Percentiles rank a stretch among this genome's conserved stretches.
phyloP scores from a whole-genome alignment of 257 asterid species.

The Penstemon davidsonii region DNA sequence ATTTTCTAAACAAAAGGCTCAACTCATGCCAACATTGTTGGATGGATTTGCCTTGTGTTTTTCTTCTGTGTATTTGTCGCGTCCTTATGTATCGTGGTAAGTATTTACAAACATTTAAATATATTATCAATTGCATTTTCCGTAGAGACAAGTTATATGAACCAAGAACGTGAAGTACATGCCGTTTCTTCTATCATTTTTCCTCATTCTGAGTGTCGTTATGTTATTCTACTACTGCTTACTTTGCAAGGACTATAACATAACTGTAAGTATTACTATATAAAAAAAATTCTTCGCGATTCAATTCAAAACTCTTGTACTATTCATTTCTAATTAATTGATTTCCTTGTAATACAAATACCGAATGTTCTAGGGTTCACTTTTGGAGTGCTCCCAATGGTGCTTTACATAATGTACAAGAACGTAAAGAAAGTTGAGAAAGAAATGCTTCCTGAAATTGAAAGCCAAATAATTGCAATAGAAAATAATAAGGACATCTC shows the following conservation, averaged over 20 bases:
- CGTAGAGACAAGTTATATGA: conserved; percentile 54
- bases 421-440: conserved; percentile 28
- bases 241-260: conserved; percentile 47
- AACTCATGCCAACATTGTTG: conserved; percentile 43
- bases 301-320: background rate
- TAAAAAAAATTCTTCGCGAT: background rate
- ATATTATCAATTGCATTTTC: no score
- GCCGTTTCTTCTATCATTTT: conserved; percentile 50
- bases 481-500: conserved; percentile 19
- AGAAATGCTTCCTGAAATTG: conserved; percentile 26
- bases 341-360: conserved; percentile 18
- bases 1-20: conserved; percentile 33
- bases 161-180: conserved; percentile 52
- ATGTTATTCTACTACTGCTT: conserved; percentile 57
- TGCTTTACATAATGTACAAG: conserved; percentile 44
- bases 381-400: conserved; percentile 60
- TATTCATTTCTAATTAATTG: no score
- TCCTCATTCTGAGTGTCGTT: conserved; percentile 54
- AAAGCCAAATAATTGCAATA: conserved; percentile 21
- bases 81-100: conserved; percentile 50
- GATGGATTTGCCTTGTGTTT: conserved; percentile 56
- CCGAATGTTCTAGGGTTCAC: conserved; percentile 62
- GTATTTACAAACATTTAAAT: background rate
- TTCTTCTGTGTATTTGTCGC: conserved; percentile 53
- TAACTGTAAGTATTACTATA: conserved; percentile 38